Evolutionary conservation across 2,329 filamentous ascomycete genomes (phyloP).

Genomic region (Seiridium cupressi): DNA sequence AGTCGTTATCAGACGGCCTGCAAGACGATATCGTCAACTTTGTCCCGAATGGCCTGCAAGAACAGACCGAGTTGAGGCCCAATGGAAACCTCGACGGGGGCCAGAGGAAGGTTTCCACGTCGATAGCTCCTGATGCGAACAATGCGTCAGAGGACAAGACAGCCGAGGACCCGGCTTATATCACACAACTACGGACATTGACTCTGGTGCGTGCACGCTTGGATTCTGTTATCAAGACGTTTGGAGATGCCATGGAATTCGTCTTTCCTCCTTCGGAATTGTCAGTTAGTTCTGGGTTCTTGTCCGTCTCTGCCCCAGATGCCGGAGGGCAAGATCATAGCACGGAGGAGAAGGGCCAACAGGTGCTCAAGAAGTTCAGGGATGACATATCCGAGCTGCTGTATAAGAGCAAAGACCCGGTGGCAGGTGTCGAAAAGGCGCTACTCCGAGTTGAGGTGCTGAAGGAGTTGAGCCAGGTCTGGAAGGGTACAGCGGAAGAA

Average conservation of each 20-base stretch:
- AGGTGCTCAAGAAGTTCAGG: constrained; percentile 68
- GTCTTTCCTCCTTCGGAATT: constrained; percentile 85
- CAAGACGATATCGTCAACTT: constrained; percentile 72
- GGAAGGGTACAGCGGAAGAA: constrained; percentile 95
- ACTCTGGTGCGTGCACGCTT: constrained; percentile 80
- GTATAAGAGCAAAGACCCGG: constrained; percentile 48
- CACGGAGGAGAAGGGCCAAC: constrained; percentile 83
- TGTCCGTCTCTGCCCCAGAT: constrained; percentile 86
- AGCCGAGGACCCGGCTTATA: constrained; percentile 55
- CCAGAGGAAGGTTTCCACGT: constrained; percentile 19
- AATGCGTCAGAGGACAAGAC: constrained; percentile 17
- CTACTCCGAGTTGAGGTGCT: constrained; percentile 73
- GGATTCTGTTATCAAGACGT: constrained; percentile 84
- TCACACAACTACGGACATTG: constrained; percentile 78
- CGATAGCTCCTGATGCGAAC: constrained; percentile 11
- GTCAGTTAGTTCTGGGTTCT: constrained; percentile 79
- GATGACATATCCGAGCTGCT: constrained; percentile 69
- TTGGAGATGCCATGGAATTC: constrained; percentile 95
- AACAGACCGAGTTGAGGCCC: constrained; percentile 24
- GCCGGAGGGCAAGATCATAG: constrained; percentile 60
- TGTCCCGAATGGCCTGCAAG: constrained; percentile 51
- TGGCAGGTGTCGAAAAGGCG: constrained; percentile 71
- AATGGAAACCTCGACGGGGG: constrained; percentile 10
- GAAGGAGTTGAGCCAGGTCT: constrained; percentile 73
- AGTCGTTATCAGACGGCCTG: constrained; percentile 72